Base-by-base conservation (phyloP, 805 yeast species). In the Saccharomycopsis schoenii region DNA sequence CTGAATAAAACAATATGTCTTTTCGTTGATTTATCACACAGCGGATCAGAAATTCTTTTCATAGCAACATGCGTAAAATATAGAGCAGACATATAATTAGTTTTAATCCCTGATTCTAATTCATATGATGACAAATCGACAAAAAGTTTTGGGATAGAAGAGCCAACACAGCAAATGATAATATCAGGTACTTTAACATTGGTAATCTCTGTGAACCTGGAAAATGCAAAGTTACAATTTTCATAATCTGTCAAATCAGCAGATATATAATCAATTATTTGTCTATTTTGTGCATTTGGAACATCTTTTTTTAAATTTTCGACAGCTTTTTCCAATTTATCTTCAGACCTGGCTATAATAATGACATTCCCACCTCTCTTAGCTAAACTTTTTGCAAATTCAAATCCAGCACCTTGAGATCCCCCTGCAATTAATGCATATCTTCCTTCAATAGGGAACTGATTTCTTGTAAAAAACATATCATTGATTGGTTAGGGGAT, bases 401-500 rank as follows among this genome's bases (percentile, higher is more conserved):
- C 88, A 2, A 84, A 84, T 0, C 99, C 99, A 0, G 93, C 76
- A 0, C 99, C 99, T 69, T 93, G 99, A 0, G 97, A 90, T 0
- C 90, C 98, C 2, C 99, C 99, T 0, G 96, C 82, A n/a, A 93
- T 79, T 17, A 93, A 78, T 2, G 86, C 91, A 1, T 81, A 70
- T 68, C 80, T 81, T 34, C 80, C 80, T 58, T 78, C 74, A 11
- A 81, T 75, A 2, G 61, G 63, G 17, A 71, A 60, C 2, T 58
- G 54, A 55, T 58, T 57, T 25, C 24, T 55, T 15, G 40, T 34
- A 15, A 56, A 59, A 14, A 25, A 29, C 58, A 43, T 54, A n/a
- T 24, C 21, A 34, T 4, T 47, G 12, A 37, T 37, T 37, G 41
- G 11, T 36, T 11, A 36, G 39, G n/a, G n/a, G n/a, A n/a, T n/a